Percentiles rank a stretch among this genome's conserved stretches.
Conservation (phyloP, 2,329 filamentous ascomycete genomes). For the Samsoniella hepiali region DNA sequence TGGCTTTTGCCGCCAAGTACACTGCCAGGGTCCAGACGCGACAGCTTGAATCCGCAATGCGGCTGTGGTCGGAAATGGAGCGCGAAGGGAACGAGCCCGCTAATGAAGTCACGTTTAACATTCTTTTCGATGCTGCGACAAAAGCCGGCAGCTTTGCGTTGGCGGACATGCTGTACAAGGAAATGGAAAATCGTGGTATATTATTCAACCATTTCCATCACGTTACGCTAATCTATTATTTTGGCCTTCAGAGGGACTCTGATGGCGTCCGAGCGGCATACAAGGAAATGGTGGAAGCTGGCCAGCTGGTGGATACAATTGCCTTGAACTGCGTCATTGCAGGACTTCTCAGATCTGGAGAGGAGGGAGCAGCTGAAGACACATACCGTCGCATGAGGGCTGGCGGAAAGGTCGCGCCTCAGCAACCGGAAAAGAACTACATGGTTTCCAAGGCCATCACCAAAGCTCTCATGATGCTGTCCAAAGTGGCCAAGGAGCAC, state of each 20-base stretch:
- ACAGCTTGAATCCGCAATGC: conserved; percentile 60
- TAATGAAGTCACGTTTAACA: conserved; percentile 84
- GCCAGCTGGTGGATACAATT: conserved; percentile 83
- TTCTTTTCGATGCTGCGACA: conserved; percentile 83
- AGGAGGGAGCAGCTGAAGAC: conserved; percentile 71
- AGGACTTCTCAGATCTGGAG: conserved; percentile 71
- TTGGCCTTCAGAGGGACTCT: conserved; percentile 71
- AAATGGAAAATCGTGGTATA: conserved; percentile 71
- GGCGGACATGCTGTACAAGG: conserved; percentile 78
- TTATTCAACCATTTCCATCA: conserved; percentile 75
- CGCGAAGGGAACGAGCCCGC: conserved; percentile 59
- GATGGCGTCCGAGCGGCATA: conserved; percentile 75
- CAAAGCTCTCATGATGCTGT: conserved; percentile 56
- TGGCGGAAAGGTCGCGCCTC: conserved; percentile 42
- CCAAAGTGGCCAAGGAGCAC: conserved; percentile 51
- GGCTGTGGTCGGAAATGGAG: conserved; percentile 90
- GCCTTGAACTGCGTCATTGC: conserved; percentile 84
- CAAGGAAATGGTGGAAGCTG: conserved; percentile 74
- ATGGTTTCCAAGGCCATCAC: conserved; percentile 49
- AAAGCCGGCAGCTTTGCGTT: conserved; percentile 81
- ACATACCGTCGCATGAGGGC: conserved; percentile 83
- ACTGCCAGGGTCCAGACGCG: conserved; percentile 58
- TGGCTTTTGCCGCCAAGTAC: conserved; percentile 74
- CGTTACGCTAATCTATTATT: conserved; percentile 78
- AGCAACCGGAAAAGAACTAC: conserved; percentile 45